These are phyloP conservation scores for Cytospora leucostoma DNA, from an alignment of 2,329 filamentous ascomycete genomes.

Conservation along the genomic window DNA sequence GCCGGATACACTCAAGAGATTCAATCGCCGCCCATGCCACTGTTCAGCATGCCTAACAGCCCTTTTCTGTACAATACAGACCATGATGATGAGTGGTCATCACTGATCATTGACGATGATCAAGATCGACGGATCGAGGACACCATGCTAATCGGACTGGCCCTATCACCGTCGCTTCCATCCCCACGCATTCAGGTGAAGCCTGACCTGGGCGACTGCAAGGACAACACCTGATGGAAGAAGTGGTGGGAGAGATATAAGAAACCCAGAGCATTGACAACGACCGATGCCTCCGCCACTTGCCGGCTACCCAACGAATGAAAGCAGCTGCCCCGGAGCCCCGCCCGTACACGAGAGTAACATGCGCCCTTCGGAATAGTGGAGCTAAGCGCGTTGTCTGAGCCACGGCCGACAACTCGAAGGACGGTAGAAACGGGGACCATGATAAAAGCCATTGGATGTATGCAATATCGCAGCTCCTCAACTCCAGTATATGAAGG, in stretches of 20 bases:
- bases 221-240: not conserved
- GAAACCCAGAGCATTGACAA: not conserved
- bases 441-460: not conserved
- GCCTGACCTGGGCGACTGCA: not conserved
- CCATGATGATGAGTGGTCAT: not conserved
- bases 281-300: not conserved
- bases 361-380: not conserved
- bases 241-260: not conserved
- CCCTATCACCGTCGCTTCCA: not conserved
- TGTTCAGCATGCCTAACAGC: not conserved
- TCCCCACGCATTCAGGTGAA: not conserved
- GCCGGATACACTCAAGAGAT: not conserved
- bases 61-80: not conserved
- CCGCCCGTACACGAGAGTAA: not conserved
- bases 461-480: not conserved
- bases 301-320: not conserved
- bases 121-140: not conserved
- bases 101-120: not conserved
- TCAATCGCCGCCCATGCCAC: not conserved
- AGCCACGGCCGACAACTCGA: not conserved
- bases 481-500: not conserved
- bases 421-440: not conserved
- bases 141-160: not conserved
- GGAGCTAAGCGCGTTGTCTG: not conserved
- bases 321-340: not conserved